Percentiles rank a stretch among this genome's conserved stretches.
Conservation (phyloP, 2,329 filamentous ascomycete genomes). For the Arthroderma sp. region DNA sequence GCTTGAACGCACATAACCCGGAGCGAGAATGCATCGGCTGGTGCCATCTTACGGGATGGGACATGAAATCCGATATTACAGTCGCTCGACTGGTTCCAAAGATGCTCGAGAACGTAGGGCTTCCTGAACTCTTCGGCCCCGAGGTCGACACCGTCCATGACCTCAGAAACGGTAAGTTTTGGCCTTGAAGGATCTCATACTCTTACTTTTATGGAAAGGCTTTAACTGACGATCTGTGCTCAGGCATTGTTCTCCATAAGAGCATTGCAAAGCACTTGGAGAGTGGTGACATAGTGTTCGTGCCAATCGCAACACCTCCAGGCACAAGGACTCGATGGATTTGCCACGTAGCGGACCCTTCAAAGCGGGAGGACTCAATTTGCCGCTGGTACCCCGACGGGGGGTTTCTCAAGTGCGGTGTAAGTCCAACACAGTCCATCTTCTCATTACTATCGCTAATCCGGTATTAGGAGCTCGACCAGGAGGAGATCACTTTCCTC, state of each 20-base stretch:
- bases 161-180: conserved; percentile 10
- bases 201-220: too few species aligned
- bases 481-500: conserved; percentile 9
- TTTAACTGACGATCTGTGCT: too few species aligned
- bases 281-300: conserved; percentile 9
- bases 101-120: conserved; percentile 6
- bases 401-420: too few species aligned
- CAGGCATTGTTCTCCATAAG: conserved; percentile 7
- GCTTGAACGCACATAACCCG: too few species aligned
- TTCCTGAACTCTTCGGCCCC: conserved; percentile 12
- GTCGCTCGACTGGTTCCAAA: conserved; percentile 13
- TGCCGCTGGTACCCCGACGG: too few species aligned
- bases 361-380: too few species aligned
- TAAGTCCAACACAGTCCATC: conserved; percentile 1
- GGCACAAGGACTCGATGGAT: too few species aligned
- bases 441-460: too few species aligned
- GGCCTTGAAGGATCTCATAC: too few species aligned
- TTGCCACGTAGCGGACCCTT: conserved; percentile 4
- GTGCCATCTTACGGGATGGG: conserved; percentile 9
- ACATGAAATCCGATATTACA: conserved; percentile 1
- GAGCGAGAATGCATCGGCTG: too few species aligned
- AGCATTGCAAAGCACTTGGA: conserved; percentile 8
- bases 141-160: conserved; percentile 7
- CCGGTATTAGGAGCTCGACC: conserved; percentile 13
- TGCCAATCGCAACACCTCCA: too few species aligned